Conservation (phyloP, 169 alveolate genomes). For the Theileria parva region DNA sequence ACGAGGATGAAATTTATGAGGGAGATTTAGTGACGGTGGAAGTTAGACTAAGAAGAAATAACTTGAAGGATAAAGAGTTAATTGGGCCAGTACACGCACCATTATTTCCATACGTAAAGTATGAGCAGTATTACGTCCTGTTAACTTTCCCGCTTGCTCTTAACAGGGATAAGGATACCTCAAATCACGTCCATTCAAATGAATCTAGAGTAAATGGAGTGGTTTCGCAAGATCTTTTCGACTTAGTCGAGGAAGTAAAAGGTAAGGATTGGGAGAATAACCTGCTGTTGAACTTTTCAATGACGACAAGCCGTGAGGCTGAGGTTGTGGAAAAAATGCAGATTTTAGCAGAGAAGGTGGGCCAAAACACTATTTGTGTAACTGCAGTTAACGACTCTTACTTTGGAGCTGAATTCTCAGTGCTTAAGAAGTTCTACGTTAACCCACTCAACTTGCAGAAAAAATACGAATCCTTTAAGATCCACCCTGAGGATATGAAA, state of each 20-base stretch:
- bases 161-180: slow-evolving; percentile 23
- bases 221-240: neutral
- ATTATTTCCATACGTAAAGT: slow-evolving; percentile 81
- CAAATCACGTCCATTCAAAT: slow-evolving; percentile 48
- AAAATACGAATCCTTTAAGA: slow-evolving; percentile 59
- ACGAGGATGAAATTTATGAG: slow-evolving; percentile 83
- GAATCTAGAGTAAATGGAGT: neutral
- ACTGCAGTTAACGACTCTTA: slow-evolving; percentile 76
- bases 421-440: slow-evolving; percentile 60
- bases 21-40: slow-evolving; percentile 86
- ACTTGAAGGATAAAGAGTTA: slow-evolving; percentile 79
- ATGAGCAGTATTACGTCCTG: slow-evolving; percentile 88
- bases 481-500: slow-evolving; percentile 84
- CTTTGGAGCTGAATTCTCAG: slow-evolving; percentile 77
- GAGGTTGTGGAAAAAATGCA: slow-evolving; percentile 71
- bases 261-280: slow-evolving; percentile 18
- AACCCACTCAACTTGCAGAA: slow-evolving; percentile 42
- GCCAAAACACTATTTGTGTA: slow-evolving; percentile 68
- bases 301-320: slow-evolving; percentile 72
- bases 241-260: neutral
- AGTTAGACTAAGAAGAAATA: slow-evolving; percentile 75
- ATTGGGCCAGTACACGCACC: slow-evolving; percentile 90
- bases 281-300: slow-evolving; percentile 45
- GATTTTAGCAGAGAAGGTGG: slow-evolving; percentile 76
- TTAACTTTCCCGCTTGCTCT: slow-evolving; percentile 63